phyloP scores from a whole-genome alignment of 345 rosid genomes.

The thale cress (Arabidopsis thaliana) region TAIR10.1 NC_003070.9:29521001-29521500 shows the following conservation, averaged over 20 bases:
- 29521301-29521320: neutral
- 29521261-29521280: neutral
- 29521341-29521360: too few relatives aligned
- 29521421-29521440: too few relatives aligned
- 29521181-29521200: neutral
- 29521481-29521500: neutral
- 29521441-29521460: neutral
- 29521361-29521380: too few relatives aligned
- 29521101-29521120: neutral
- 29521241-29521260: neutral
- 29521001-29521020: conserved; percentile 29
- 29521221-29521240: neutral
- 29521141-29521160: too few relatives aligned
- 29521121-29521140: neutral
- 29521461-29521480: neutral
- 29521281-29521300: neutral
- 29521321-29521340: neutral
- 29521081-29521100: neutral
- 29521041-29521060: neutral
- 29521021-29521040: neutral
- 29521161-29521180: neutral
- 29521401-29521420: too few relatives aligned
- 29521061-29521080: neutral
- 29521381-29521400: too few relatives aligned
- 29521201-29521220: neutral